Evolutionary conservation across 2,329 filamentous ascomycete species (phyloP), one percentile per base, ranked within the genome.

Genomic region (Parastagonospora avenae): DNA sequence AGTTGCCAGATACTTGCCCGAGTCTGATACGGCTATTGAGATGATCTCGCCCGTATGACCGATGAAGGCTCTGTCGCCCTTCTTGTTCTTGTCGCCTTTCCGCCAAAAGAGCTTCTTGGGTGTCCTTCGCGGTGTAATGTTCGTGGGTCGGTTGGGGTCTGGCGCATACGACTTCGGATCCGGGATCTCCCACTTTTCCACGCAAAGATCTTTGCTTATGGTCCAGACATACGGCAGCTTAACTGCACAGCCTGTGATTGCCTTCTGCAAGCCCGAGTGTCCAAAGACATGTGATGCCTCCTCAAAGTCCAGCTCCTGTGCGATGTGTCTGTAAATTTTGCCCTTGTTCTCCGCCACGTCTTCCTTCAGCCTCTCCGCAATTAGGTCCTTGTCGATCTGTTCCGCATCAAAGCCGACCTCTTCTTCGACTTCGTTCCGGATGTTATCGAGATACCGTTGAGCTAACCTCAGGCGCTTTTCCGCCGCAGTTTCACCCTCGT

Each of bases 261-360:
- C 80, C 66, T 87, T 84, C 45, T 89, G 89, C 47, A 89, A 88
- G 73, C 95, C 90, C 70, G 88, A 88, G 62, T 89, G 86, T 73
- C 94, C 93, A 59, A 88, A 83, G 4, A 86, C 86, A 70, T 89
- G 85, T 12, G 82, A 80, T 32, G 89, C 88, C 30, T 80, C 77
- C 43, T 78, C 78, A 70, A 95, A 89, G 55, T 87, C 85, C 57
- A 96, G 80, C 60, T 90, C 83, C 16, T 83, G 79, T 31, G 90
- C 89, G 62, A 99, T 84, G 71, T 85, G 85, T 44, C 91, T 85
- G 77, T 96, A 97, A 42, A 96, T 83, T 63, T 89, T 88, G 50
- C 94, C 94, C 77, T 97, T 97, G 48, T 85, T 85, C 76, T 97
- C 94, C 45, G 94, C 86, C 37, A 94, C 90, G 71, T 97, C 94